A percentile compares a stretch with the other conserved stretches of the same genome.
Conservation (phyloP, 2,329 filamentous ascomycete species). For the Pezicula rhizophila region DNA sequence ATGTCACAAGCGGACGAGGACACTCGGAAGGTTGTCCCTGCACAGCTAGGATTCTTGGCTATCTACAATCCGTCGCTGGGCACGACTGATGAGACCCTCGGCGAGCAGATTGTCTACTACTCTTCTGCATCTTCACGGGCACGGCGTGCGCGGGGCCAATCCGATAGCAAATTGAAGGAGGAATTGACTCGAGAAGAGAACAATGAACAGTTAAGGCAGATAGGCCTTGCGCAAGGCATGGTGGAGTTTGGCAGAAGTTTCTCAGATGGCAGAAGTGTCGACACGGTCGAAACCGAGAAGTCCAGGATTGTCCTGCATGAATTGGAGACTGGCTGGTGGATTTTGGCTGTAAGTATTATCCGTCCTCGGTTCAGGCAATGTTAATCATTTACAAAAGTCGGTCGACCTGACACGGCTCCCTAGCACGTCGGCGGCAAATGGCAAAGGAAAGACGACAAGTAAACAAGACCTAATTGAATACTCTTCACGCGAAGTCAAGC, state of each 20-base stretch:
- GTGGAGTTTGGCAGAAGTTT: conserved; percentile 88
- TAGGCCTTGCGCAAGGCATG: conserved; percentile 95
- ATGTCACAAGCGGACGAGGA: conserved; percentile 19
- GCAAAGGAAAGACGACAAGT: conserved; percentile 19
- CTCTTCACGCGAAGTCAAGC: conserved; percentile 84
- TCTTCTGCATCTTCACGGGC: conserved; percentile 25
- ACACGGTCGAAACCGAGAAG: conserved; percentile 87
- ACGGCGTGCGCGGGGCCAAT: neutral
- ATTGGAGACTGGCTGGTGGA: conserved; percentile 90
- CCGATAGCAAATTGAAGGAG: conserved; percentile 20
- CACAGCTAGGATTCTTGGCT: conserved; percentile 82
- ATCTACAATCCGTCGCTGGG: conserved; percentile 91
- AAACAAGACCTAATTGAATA: conserved; percentile 55
- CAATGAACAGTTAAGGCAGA: conserved; percentile 84
- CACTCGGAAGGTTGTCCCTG: conserved; percentile 44
- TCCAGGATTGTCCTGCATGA: conserved; percentile 79
- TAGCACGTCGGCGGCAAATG: conserved; percentile 44
- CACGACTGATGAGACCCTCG: conserved; percentile 50
- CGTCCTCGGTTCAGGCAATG: neutral
- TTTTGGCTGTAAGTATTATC: conserved; percentile 65
- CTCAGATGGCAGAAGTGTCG: conserved; percentile 67
- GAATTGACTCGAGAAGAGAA: conserved; percentile 52
- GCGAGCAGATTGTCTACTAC: conserved; percentile 89
- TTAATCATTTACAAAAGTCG: conserved; percentile 37
- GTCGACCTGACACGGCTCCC: conserved; percentile 72